A percentile compares a stretch with the other conserved stretches of the same genome.
Evolutionary conservation across 164 flowering plant species (phyloP).

Genomic region (Umbilicus rupestris): DNA sequence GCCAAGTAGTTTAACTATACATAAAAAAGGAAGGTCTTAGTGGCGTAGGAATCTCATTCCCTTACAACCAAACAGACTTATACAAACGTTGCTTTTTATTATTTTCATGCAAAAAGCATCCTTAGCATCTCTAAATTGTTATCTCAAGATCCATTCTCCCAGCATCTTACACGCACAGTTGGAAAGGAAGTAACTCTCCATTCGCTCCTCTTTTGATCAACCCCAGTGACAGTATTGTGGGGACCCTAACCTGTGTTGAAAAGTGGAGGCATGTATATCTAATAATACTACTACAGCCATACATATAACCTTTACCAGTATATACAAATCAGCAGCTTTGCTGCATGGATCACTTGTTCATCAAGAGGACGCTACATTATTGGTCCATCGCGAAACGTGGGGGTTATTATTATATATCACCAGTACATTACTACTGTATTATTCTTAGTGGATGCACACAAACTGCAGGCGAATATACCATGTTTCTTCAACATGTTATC

Average conservation of each 20-base stretch:
- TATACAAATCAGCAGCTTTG: not conserved
- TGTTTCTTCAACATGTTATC: not conserved
- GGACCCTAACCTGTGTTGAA: not conserved
- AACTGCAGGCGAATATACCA: not conserved
- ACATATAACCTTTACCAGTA: not conserved
- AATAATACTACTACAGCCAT: not conserved
- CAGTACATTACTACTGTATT: not conserved
- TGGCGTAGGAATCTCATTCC: slow-evolving; percentile 7
- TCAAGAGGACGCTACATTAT: not conserved
- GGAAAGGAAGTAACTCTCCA: not conserved
- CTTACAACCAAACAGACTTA: not conserved
- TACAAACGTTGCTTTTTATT: not conserved
- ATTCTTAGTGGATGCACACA: not conserved
- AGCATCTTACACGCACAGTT: not conserved
- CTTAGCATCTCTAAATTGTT: not conserved
- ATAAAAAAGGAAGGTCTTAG: not conserved
- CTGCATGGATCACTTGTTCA: not conserved
- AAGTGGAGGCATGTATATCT: not conserved
- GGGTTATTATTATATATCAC: not conserved
- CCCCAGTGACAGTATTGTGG: not conserved
- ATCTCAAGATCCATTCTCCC: slow-evolving; percentile 5
- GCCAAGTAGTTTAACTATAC: not conserved
- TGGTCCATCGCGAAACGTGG: not conserved
- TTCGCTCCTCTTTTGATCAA: not conserved
- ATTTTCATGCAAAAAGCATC: slow-evolving; percentile 6